Evolutionary conservation across 2,329 filamentous ascomycete species (phyloP), one percentile per base, ranked within the genome.

Genomic region (Exophiala calicioides): DNA sequence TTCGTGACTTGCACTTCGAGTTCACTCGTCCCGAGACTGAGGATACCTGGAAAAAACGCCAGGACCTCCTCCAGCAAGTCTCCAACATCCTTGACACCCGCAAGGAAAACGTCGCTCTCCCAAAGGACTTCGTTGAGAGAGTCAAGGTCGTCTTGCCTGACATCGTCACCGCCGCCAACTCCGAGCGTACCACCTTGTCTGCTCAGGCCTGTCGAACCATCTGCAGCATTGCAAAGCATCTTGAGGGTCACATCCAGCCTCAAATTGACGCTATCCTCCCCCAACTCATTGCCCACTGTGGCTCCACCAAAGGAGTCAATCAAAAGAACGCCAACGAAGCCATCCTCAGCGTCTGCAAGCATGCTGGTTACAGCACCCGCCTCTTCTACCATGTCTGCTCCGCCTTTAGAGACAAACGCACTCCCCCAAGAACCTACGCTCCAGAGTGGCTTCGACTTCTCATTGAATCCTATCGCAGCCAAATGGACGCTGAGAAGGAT

Each of bases 341-440:
- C 0, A 84, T 95, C n/a, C 85, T 93, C 56, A 81, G 77, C 15
- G 84, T 98, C 41, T 79, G 97, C 54, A 80, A 82, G 53, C 84
- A 85, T 58, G 85, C 86, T 21, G 85, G 90, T 0, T 97, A 91
- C 68, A 90, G 79, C 52, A 73, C 77, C 50, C 85, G 90, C 20
- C 77, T 96, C 53, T 79, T 96, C 75, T 87, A 95, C 65, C 91
- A 97, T 61, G 75, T 97, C 36, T 87, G 83, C 73, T 72, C 74
- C 43, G 90, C 91, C 18, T 86, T 81, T 53, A 86, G 94, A 64
- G 91, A 98, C 71, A 97, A 96, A 73, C 97, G 96, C 62, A 85
- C 90, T 2, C 86, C 93, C 62, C 85, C 90, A 12, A 82, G 93
- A 52, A 80, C 81, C 1, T 95, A 85, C 66, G 85, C 84, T 1